Evolutionary conservation across 139 green algal species (phyloP).

Genomic region (Coelastrella sp.): DNA sequence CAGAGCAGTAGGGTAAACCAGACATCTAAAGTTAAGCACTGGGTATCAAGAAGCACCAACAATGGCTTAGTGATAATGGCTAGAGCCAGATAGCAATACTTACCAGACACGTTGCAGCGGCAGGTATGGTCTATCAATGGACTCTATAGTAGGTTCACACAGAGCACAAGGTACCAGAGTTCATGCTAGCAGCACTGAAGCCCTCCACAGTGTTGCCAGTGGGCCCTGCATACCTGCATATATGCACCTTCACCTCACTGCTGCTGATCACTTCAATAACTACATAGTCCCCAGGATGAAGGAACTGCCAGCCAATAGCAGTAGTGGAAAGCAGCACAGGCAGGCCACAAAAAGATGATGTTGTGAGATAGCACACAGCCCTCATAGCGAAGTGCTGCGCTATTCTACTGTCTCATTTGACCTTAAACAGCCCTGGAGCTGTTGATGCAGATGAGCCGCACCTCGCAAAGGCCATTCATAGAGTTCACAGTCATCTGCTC

Average conservation of each 20-base stretch:
- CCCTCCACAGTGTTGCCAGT: not conserved
- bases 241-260: not conserved
- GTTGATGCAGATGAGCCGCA: too few species aligned
- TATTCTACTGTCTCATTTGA: too few species aligned
- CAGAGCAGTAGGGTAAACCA: not conserved
- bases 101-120: too few species aligned
- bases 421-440: too few species aligned
- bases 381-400: too few species aligned
- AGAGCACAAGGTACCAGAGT: not conserved
- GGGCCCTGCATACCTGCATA: not conserved
- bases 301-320: not conserved
- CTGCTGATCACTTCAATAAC: slow-evolving; percentile 8
- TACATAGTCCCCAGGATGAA: not conserved
- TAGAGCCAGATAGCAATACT: not conserved
- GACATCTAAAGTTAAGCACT: not conserved
- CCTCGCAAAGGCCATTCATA: not conserved
- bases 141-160: too few species aligned
- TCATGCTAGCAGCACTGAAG: not conserved
- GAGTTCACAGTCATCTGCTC: not conserved
- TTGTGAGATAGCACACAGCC: too few species aligned
- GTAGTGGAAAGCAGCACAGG: not conserved
- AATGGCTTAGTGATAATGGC: too few species aligned
- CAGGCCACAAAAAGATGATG: too few species aligned
- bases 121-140: too few species aligned
- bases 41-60: not conserved